Base-by-base conservation (phyloP, 2,329 filamentous ascomycete genomes). In the Phyllosticta citrichinensis region DNA sequence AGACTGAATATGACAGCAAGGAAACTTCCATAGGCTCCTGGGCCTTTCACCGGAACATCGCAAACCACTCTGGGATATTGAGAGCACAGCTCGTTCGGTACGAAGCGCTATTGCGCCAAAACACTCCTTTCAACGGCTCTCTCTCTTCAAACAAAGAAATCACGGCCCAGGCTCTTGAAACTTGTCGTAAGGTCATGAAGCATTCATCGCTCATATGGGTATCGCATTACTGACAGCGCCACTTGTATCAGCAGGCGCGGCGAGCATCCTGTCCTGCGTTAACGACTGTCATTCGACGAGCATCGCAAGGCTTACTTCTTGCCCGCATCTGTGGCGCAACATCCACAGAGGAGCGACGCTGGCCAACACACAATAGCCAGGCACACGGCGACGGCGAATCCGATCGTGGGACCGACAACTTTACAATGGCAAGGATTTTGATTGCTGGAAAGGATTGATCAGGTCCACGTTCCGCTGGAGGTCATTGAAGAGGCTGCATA, bases 361-460 rank as follows among this genome's bases (percentile, higher is more conserved):
- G 81, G 81, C 75, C 80, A 84, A 64, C 80, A 83, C 33, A 83
- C 65, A 14, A 82, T 79, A 56, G 79, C 80, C 63, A 79, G 73
- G 57, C 77, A 70, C 51, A 83, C 71, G 1, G 78, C 78, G 56
- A 77, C 70, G 10, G 69, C 70, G 63, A 81, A 81, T 67, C 80
- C 80, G 52, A 83, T 66, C 1, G 80, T 83, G 47, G 81, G 81
- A 1, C 81, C 80, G 27, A 83, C 75, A 9, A 83, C 74, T 67
- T 83, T 83, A 67, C 80, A 83, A 63, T 78, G 79, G 61, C 81
- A 83, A 2, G 81, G 81, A 60, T 83, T 83, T 65, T 83, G 79
- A 63, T 82, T 75, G 9, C 80, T 83, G 54, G 71, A 22, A 24
- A 24, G 35, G 47, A 27, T 47, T 24, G 3, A 25, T 25, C 54